Evolutionary conservation across 2,329 filamentous ascomycete genomes (phyloP).

Genomic region (Cryoendolithus antarcticus): DNA sequence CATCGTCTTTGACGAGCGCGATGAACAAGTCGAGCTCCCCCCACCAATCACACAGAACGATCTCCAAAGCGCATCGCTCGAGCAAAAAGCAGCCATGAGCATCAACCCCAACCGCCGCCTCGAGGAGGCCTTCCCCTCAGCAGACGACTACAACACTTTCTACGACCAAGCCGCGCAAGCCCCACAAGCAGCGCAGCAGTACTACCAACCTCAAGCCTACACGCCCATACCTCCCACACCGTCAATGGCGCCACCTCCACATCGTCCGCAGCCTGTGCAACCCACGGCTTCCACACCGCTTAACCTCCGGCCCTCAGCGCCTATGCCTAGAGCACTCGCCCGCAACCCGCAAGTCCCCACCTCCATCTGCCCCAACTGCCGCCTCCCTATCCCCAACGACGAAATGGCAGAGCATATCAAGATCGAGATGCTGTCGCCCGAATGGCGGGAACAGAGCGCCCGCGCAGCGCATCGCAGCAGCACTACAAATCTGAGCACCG

Average conservation of each 20-base stretch:
- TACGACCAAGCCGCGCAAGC: slow-evolving; percentile 17
- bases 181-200: slow-evolving; percentile 11
- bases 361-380: slow-evolving; percentile 83
- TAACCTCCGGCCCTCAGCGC: too few relatives aligned
- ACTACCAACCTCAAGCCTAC: slow-evolving; percentile 12
- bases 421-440: slow-evolving; percentile 85
- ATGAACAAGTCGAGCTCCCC: slow-evolving; percentile 75
- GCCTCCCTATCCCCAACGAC: slow-evolving; percentile 72
- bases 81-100: slow-evolving; percentile 86
- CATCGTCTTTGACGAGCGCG: slow-evolving; percentile 77
- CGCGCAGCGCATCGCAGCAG: slow-evolving; percentile 75
- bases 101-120: slow-evolving; percentile 72
- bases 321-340: slow-evolving; percentile 18
- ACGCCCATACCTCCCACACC: slow-evolving; percentile 5
- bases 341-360: slow-evolving; percentile 36
- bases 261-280: too few relatives aligned
- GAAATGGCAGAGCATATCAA: slow-evolving; percentile 89
- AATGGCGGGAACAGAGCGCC: slow-evolving; percentile 90
- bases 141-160: slow-evolving; percentile 41
- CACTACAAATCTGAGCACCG: slow-evolving; percentile 74
- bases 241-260: slow-evolving; percentile 6
- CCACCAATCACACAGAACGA: slow-evolving; percentile 83
- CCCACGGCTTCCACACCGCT: too few relatives aligned
- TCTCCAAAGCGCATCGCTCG: slow-evolving; percentile 83
- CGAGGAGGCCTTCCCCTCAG: slow-evolving; percentile 84